Conservation (phyloP, 768 basidiomycete genomes). For the Imleria badia region DNA sequence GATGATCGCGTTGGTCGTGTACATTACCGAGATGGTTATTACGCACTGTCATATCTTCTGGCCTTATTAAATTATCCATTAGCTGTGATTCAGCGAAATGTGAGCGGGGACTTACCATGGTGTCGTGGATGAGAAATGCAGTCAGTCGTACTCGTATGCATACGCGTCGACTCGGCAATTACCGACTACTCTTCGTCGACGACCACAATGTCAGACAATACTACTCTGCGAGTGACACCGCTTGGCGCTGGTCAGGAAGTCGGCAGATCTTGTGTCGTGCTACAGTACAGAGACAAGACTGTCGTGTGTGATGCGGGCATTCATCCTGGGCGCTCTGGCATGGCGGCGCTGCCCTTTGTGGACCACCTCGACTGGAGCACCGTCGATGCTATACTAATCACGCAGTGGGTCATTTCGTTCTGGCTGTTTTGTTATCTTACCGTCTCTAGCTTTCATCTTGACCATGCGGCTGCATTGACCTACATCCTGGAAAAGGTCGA, state of each 20-base stretch:
- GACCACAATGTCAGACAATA: constrained; percentile 45
- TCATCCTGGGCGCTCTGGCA: constrained; percentile 90
- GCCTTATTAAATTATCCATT: constrained; percentile 44
- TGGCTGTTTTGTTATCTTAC: not conserved
- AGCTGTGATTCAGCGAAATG: not conserved
- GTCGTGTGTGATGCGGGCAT: constrained; percentile 95
- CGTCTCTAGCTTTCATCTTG: constrained; percentile 80
- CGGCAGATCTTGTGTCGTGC: constrained; percentile 91
- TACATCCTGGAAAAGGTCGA: constrained; percentile 95
- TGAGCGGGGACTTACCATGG: constrained; percentile 43
- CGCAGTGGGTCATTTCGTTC: constrained; percentile 65
- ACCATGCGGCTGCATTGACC: constrained; percentile 93
- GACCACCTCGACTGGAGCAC: constrained; percentile 97
- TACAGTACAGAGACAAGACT: constrained; percentile 87
- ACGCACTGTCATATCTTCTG: constrained; percentile 93
- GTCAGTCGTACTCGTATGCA: constrained; percentile 19
- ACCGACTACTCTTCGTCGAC: constrained; percentile 7
- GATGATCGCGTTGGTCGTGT: constrained; percentile 25
- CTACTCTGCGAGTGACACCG: constrained; percentile 76
- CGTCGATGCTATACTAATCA: constrained; percentile 91
- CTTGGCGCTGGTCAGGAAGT: constrained; percentile 97
- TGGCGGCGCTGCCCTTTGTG: constrained; percentile 91
- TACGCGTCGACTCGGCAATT: constrained; percentile 29
- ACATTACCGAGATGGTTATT: constrained; percentile 4
- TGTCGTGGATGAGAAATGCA: constrained; percentile 28